Evolutionary conservation across 257 asterid species (phyloP), one percentile per base, ranked within the genome.

Genomic region (Solanum medicagineum): DNA sequence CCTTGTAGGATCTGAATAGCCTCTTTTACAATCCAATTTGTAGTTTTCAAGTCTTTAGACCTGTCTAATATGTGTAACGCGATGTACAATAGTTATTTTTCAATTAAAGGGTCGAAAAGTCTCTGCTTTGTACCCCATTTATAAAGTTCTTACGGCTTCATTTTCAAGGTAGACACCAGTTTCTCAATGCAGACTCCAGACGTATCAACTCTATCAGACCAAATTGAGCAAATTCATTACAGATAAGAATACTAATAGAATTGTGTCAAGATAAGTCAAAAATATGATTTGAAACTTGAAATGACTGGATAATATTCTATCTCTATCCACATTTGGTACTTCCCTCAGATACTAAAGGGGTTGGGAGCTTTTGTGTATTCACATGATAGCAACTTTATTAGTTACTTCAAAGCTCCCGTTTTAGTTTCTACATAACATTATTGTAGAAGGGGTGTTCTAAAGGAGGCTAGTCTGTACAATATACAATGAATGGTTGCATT

Each of bases 21-120:
- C 85, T 84, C 87, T 87, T 85, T 80, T 89, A 86, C 85, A 89
- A 88, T 86, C 88, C 91, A 79, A 88, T 57, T 84, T 73, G 81
- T 86, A 65, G 83, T 81, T 90, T 92, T 13, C 89, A 62, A 88
- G 74, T 89, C 88, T 86, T 54, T 86, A 40, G 87, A 70, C 90
- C 75, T 84, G 69, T 73, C 87, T 89, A 84, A 89, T 45, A 84
- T 83, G 85, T 86, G 87, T 70, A 77, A 13, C 4, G 15, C 12
- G 2, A 6, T 54, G 73, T 65, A 1, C 54, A 0, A 19, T 69
- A 9, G 6, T 70, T 40, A 69, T 17, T 36, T 68, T 68, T 68
- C 75, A 68, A 0, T 66, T 66, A 32, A 14, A 3, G 0, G 74
- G 14, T 16, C 53, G 26, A 40, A 19, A 10, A 19, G 80, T 70